phyloP scores from a whole-genome alignment of 1,139 yeast genomes.

The Cylindricascospora bacillispora region DNA sequence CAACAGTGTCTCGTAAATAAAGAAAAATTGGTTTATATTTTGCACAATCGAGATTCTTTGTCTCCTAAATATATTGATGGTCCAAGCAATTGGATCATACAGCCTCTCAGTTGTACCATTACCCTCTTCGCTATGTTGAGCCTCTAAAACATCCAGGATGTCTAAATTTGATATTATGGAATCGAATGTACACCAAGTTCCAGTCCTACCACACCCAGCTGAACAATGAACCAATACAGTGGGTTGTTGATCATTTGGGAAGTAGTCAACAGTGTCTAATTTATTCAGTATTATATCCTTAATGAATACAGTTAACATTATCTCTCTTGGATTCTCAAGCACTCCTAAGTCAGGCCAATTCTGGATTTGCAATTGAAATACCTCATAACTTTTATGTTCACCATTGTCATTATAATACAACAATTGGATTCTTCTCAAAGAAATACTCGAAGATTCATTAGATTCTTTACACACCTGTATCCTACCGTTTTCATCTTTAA shows the following conservation, averaged over 20 bases:
- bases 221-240: slow-evolving; percentile 69
- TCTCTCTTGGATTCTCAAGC: slow-evolving; percentile 24
- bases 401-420: slow-evolving; percentile 18
- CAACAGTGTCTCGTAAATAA: slow-evolving; percentile 49
- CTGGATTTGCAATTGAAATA: slow-evolving; percentile 55
- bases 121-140: not conserved
- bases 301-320: slow-evolving; percentile 24
- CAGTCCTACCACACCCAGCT: slow-evolving; percentile 89
- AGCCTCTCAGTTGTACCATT: slow-evolving; percentile 6
- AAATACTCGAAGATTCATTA: slow-evolving; percentile 5
- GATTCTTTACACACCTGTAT: not conserved
- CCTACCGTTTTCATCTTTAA: not conserved
- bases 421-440: slow-evolving; percentile 30
- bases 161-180: slow-evolving; percentile 26
- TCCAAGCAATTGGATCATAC: slow-evolving; percentile 39
- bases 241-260: slow-evolving; percentile 16
- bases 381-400: slow-evolving; percentile 16
- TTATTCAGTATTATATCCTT: slow-evolving; percentile 18
- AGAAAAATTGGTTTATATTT: slow-evolving; percentile 58
- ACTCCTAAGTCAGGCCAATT: slow-evolving; percentile 79
- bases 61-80: slow-evolving; percentile 42
- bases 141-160: slow-evolving; percentile 12
- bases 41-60: slow-evolving; percentile 83
- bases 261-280: slow-evolving; percentile 11
- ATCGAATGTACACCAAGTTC: slow-evolving; percentile 70